These are phyloP conservation scores for Chloranthus sessilifolius DNA, from an alignment of 164 flowering plant species.

Conservation along the genomic window DNA sequence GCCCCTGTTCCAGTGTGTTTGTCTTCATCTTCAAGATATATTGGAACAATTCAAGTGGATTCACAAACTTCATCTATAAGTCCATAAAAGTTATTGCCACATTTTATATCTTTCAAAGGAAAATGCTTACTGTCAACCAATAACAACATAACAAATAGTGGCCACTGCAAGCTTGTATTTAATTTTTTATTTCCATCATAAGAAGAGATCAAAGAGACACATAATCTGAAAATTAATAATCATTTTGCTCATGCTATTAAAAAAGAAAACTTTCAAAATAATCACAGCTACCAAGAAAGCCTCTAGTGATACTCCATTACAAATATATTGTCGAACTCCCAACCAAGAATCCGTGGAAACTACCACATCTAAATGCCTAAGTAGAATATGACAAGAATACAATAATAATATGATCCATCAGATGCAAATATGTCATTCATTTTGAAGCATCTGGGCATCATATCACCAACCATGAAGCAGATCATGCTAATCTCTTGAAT, in stretches of 20 bases:
- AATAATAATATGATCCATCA: too few species aligned
- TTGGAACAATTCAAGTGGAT: slow-evolving; percentile 49
- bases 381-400: too few species aligned
- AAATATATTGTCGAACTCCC: not conserved
- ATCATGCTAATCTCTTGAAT: too few species aligned
- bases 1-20: slow-evolving; percentile 26
- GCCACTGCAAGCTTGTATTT: not conserved
- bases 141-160: not conserved
- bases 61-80: slow-evolving; percentile 55
- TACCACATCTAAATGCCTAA: too few species aligned
- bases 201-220: not conserved
- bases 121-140: not conserved
- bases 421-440: too few species aligned
- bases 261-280: not conserved
- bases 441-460: too few species aligned
- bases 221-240: too few species aligned
- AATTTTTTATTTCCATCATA: not conserved
- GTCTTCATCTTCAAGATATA: slow-evolving; percentile 39
- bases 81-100: not conserved
- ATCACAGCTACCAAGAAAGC: too few species aligned
- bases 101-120: too few species aligned
- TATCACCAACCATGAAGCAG: too few species aligned
- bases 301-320: not conserved
- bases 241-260: too few species aligned
- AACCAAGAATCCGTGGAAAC: too few species aligned